Conservation (phyloP, 2,329 filamentous ascomycete genomes). For the Talaromyces amestolkiae region DNA sequence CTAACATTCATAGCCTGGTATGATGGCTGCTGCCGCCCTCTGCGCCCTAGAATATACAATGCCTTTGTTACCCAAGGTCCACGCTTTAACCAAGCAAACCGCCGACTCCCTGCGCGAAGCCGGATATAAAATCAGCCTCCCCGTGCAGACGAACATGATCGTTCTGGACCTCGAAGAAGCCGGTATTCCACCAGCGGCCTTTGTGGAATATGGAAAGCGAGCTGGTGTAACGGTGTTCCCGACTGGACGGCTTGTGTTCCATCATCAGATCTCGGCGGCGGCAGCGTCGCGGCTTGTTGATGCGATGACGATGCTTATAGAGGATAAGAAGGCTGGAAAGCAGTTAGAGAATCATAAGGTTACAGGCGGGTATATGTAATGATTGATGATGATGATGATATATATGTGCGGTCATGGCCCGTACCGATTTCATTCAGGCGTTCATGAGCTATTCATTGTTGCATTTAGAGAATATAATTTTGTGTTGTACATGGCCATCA, state of each 20-base stretch:
- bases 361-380: constrained; percentile 22
- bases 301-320: constrained; percentile 25
- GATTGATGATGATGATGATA: constrained; percentile 12
- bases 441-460: not conserved
- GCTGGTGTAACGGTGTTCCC: constrained; percentile 25
- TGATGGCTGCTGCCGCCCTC: constrained; percentile 31
- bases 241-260: constrained; percentile 27
- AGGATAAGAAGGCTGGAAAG: constrained; percentile 24
- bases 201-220: constrained; percentile 25
- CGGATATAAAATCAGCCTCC: constrained; percentile 26
- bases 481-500: not conserved
- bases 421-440: not conserved
- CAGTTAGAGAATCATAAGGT: constrained; percentile 21
- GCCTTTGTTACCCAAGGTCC: constrained; percentile 25
- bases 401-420: not conserved
- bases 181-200: constrained; percentile 22
- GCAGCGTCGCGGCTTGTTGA: constrained; percentile 24
- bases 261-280: constrained; percentile 28
- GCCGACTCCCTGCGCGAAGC: constrained; percentile 23
- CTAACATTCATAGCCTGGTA: constrained; percentile 25
- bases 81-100: constrained; percentile 24
- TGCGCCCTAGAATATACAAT: constrained; percentile 26
- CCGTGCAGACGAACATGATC: constrained; percentile 32
- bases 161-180: constrained; percentile 26
- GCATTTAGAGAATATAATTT: constrained; percentile 2